These are phyloP conservation scores for Talaromyces islandicus DNA, from an alignment of 2,329 filamentous ascomycete species.

Conservation along the genomic window DNA sequence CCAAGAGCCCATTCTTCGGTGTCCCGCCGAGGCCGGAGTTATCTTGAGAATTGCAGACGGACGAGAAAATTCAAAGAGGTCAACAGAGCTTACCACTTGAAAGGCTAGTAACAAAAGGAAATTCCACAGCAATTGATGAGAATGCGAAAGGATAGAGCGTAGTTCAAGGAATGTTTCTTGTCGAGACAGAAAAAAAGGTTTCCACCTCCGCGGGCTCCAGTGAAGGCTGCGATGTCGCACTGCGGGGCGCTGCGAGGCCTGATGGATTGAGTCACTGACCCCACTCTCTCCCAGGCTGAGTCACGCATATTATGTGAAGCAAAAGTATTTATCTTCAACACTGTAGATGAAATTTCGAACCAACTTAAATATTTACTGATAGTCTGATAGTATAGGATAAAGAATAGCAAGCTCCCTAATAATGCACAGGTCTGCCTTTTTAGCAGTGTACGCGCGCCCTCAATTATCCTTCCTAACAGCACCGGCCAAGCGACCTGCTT, in stretches of 20 bases:
- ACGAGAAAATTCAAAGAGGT: background rate
- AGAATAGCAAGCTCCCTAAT: background rate
- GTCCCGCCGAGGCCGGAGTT: background rate
- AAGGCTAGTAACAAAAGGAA: background rate
- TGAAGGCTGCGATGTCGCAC: slow-evolving; percentile 27
- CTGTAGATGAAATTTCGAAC: too few relatives aligned
- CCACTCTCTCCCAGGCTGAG: background rate
- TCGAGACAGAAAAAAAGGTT: background rate
- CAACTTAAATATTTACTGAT: background rate
- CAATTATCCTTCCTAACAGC: slow-evolving; percentile 13
- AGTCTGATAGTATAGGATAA: background rate
- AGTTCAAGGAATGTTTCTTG: background rate
- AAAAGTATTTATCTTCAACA: background rate
- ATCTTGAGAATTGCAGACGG: background rate
- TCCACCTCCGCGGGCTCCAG: slow-evolving; percentile 10
- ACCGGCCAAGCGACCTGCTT: slow-evolving; percentile 8
- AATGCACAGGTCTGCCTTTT: background rate
- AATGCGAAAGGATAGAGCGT: background rate
- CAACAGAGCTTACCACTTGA: background rate
- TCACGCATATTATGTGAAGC: background rate
- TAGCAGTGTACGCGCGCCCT: background rate
- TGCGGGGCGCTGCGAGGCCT: slow-evolving; percentile 13
- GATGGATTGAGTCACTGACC: slow-evolving; percentile 21
- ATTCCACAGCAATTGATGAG: background rate
- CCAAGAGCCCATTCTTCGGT: background rate